Base-by-base conservation (phyloP, 305 asterid genomes). In the Petunia hybrid region DNA sequence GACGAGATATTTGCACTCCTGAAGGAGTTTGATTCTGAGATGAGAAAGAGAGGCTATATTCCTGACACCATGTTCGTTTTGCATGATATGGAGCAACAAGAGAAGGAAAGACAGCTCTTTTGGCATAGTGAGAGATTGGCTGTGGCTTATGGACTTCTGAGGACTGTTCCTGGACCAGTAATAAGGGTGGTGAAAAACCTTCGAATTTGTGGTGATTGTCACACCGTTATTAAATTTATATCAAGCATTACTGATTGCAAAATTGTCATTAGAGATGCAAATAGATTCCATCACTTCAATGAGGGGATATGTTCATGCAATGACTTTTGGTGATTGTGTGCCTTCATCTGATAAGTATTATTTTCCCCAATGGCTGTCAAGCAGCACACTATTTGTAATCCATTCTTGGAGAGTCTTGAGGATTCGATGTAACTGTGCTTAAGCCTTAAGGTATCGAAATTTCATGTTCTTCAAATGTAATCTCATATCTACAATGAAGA, bases 121-220 rank as follows among this genome's bases (percentile, higher is more conserved):
- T 91, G 98, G 97, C 97, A 94, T 77, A 90, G 97, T 69, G 98
- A 91, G 90, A 89, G 97, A 81, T 74, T 89, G 68, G 98, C 97
- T 10, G 88, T 92, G 39, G 98, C 95, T 16, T 94, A 92, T 48
- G 97, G 95, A 45, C 82, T 94, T 87, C 92, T 92, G 16, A 92
- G 84, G 51, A 87, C 91, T 45, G 85, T 85, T 42, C 91, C 88
- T 0, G 91, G 93, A 39, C 38, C 89, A 7, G 70, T 89, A 0
- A 84, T 91, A 84, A 84, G 97, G 76, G 83, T 94, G 42, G 71
- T 92, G 40, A 92, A 94, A 87, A 94, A 92, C 70, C 91, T 92
- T 4, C 88, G 97, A 6, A 88, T 90, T 38, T 92, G 95, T 80
- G 90, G 88, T 6, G 95, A 92, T 85, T 92, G 97, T 68, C 97